A percentile compares a stretch with the other conserved stretches of the same genome.
Conservation (phyloP, 1,284 basidiomycete species). For the Malassezia arunalokei region DNA sequence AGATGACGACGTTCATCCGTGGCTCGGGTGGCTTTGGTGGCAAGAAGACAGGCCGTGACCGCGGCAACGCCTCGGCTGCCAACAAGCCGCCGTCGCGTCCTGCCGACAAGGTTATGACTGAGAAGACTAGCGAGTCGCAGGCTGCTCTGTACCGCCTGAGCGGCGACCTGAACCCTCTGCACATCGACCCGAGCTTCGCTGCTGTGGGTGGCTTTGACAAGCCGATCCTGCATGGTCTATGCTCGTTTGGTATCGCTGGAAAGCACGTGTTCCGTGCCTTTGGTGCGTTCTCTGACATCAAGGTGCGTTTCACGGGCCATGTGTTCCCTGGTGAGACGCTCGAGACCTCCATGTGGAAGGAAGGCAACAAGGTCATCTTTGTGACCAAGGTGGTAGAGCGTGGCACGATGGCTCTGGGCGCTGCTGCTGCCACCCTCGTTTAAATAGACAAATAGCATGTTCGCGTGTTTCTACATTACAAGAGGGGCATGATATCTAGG, state of each 20-base stretch:
- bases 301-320: constrained; percentile 81
- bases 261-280: constrained; percentile 82
- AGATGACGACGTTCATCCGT: constrained; percentile 82
- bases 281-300: constrained; percentile 81
- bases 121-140: constrained; percentile 46
- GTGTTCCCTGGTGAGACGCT: constrained; percentile 87
- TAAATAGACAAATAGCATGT: constrained; percentile 13
- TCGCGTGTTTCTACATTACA: background rate
- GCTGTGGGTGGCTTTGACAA: constrained; percentile 85
- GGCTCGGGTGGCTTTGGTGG: constrained; percentile 92
- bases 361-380: constrained; percentile 81
- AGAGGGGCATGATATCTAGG: background rate
- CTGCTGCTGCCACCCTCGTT: constrained; percentile 61
- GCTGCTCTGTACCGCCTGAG: constrained; percentile 60
- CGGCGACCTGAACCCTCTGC: constrained; percentile 64
- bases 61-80: constrained; percentile 72
- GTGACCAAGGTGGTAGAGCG: constrained; percentile 70
- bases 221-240: constrained; percentile 65
- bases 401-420: constrained; percentile 56
- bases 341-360: constrained; percentile 75
- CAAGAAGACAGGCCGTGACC: constrained; percentile 71
- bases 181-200: constrained; percentile 86
- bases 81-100: constrained; percentile 60
- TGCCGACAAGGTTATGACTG: constrained; percentile 36
- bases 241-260: constrained; percentile 84